Base-by-base conservation (phyloP, 768 basidiomycete genomes). In the Podaxis carcinomalis region DNA sequence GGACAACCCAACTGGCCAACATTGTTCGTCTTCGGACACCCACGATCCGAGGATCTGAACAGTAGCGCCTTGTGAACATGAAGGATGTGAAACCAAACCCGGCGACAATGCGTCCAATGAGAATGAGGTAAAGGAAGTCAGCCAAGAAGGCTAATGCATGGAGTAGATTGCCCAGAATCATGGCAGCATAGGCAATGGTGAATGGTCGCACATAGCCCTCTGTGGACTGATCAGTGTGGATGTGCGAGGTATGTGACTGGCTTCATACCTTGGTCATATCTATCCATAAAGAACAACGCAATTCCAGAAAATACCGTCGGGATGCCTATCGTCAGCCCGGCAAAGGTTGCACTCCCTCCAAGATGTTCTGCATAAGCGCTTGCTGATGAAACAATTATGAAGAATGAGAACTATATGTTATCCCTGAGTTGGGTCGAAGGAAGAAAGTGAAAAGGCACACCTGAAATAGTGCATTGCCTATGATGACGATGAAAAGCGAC, bases 11-110 rank as follows among this genome's bases (percentile, higher is more conserved):
- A 16, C 83, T 79, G 3, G 84, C 84, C 16, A 88, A 79, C 0
- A 81, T 85, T 10, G 86, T 88, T 36, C 87, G 76, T 25, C 83
- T 77, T 28, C 85, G 82, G 25, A 88, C 69, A 27, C 87, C 86
- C 16, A 90, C 84, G 57, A 89, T 79, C n/a, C 83, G 82, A 3
- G 84, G 80, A 68, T 89, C 88, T n/a, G 77, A 81, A 68, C 87
- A 89, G 68, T 86, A 89, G 13, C 84, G 79, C 65, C 88, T 89
- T 65, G 72, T 74, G 71, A 88, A 89, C 85, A 90, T 83, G 75
- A 83, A 87, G 27, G 80, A 75, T 2, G 84, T 80, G 67, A 86
- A 88, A 5, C 80, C 80, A 40, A 88, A 66, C 1, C 88, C 87
- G 37, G 75, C 78, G 32, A 88, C 80, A 55, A 86, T 83, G n/a